Evolutionary conservation across 441 rosid genomes (phyloP).

Genomic region (Macaranga tanarius): DNA sequence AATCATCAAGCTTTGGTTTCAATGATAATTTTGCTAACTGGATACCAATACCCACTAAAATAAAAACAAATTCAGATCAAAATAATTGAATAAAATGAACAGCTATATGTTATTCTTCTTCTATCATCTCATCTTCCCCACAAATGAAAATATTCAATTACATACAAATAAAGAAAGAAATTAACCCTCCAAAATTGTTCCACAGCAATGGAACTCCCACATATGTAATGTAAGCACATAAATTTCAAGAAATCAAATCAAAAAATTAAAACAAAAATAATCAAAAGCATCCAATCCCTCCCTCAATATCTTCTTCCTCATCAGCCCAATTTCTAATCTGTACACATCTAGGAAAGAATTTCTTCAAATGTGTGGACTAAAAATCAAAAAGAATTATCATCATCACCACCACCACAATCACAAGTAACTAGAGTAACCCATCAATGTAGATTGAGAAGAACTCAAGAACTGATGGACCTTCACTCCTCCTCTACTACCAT

Average conservation of each 20-base stretch:
- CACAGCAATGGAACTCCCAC: conserved; percentile 22
- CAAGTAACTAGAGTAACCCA: conserved; percentile 50
- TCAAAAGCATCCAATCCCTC: conserved; percentile 14
- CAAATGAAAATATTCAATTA: conserved; percentile 15
- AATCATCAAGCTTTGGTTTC: too few relatives aligned
- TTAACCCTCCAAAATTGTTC: conserved; percentile 43
- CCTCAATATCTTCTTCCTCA: too few relatives aligned
- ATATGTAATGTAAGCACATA: neutral
- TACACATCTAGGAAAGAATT: conserved; percentile 60
- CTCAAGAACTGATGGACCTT: conserved; percentile 25
- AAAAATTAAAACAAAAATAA: conserved; percentile 15
- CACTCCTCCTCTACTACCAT: conserved; percentile 25
- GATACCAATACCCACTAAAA: neutral
- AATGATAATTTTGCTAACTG: neutral
- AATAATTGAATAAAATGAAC: conserved; percentile 1
- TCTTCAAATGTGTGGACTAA: conserved; percentile 28
- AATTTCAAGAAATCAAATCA: conserved; percentile 7
- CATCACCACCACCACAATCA: conserved; percentile 14
- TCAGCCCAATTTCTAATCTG: conserved; percentile 33
- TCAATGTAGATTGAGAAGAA: conserved; percentile 33
- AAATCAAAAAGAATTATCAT: conserved; percentile 16
- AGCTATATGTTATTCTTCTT: conserved; percentile 27
- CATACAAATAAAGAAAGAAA: conserved; percentile 26
- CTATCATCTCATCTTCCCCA: neutral
- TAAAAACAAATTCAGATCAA: neutral